Conservation (phyloP, 345 rosid species). For the Syzygium jambos region DNA sequence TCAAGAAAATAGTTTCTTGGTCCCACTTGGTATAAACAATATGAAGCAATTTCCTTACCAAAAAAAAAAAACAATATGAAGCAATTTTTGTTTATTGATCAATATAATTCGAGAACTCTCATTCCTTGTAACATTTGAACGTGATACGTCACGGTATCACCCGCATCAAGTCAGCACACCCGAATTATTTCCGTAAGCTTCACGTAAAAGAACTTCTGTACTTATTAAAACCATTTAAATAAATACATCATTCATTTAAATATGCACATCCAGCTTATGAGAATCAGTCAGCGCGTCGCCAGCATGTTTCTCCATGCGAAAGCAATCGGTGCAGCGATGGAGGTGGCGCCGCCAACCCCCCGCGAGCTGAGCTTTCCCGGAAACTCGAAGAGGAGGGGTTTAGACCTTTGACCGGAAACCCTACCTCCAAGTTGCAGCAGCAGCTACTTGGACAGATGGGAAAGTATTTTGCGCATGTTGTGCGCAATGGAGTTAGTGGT, state of each 20-base stretch:
- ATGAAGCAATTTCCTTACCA: not conserved
- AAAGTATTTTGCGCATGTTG: not conserved
- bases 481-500: not conserved
- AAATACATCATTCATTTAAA: not conserved
- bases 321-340: not conserved
- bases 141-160: too few species aligned
- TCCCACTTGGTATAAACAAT: not conserved
- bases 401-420: not conserved
- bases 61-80: not conserved
- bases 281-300: not conserved
- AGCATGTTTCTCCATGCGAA: not conserved
- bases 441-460: not conserved
- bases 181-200: not conserved
- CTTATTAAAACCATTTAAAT: not conserved
- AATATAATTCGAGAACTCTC: not conserved
- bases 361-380: not conserved
- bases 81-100: not conserved
- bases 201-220: not conserved
- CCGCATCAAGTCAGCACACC: too few species aligned
- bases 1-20: not conserved
- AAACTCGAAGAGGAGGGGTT: not conserved
- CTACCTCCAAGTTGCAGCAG: not conserved
- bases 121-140: not conserved
- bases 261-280: not conserved
- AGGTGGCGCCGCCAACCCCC: not conserved